Evolutionary conservation across 2,329 filamentous ascomycete genomes (phyloP), one percentile per base, ranked within the genome.

Genomic region (Diaporthe citri): DNA sequence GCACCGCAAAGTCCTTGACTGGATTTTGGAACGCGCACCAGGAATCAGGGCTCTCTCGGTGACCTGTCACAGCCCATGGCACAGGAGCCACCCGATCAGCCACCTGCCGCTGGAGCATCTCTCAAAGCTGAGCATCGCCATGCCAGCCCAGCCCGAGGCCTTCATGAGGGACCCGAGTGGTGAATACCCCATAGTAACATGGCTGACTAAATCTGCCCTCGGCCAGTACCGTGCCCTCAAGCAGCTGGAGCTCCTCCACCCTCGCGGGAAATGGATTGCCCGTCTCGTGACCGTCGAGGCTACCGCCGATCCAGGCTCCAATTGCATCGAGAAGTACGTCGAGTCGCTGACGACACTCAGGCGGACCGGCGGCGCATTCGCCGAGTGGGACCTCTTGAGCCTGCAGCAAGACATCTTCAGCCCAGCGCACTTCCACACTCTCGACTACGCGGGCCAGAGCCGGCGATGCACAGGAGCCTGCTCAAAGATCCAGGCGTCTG

Each of bases 351-450:
- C 15, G 3, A 72, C 70, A 4, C 2, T 51, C 20, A 17, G 43
- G n/a, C n/a, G 1, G n/a, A 20, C 12, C 22, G 56, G 43, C 25
- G 43, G 43, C 7, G 34, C n/a, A 22, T 43, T 8, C 12, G 34
- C 36, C 8, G 13, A 39, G 34, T 72, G 70, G 70, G 56, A 72
- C 4, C 56, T 72, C 17, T 43, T 72, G 56, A 62, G 56, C 46
- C 56, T 72, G 17, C 13, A n/a, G 36, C 43, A 34, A 39, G 34
- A 31, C 7, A 48, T 72, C 5, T 52, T 72, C 56, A n/a, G 36
- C 46, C n/a, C 70, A 12, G 20, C 17, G 17, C n/a, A 52, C 22
- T 20, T 48, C 31, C 56, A 36, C 43, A 52, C 31, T 15, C 56
- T 72, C 10, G 41, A 62, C 22, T 62, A 52, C 46, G 34, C 22